Evolutionary conservation across 768 basidiomycete species (phyloP).

Genomic region (Suillus plorans): DNA sequence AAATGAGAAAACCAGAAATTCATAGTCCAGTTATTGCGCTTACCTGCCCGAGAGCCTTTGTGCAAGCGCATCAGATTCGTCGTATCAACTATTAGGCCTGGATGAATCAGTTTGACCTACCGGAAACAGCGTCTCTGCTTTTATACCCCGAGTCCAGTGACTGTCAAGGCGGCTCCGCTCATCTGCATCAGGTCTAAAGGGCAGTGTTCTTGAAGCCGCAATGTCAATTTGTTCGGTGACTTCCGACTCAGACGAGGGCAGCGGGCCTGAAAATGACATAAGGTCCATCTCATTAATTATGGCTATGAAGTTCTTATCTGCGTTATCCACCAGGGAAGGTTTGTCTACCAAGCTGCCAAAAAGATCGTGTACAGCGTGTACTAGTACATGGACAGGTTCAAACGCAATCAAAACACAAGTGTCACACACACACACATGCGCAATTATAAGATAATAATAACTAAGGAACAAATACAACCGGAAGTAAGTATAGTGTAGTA

Average conservation of each 20-base stretch:
- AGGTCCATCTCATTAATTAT: not conserved
- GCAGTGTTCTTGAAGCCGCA: too few relatives aligned
- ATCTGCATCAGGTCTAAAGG: too few relatives aligned
- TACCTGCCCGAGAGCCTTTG: not conserved
- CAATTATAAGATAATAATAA: not conserved
- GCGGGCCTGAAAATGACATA: not conserved
- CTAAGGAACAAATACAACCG: not conserved
- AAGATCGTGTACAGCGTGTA: not conserved
- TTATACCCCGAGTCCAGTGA: not conserved
- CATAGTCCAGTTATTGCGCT: not conserved
- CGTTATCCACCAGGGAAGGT: not conserved
- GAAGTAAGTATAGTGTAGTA: too few relatives aligned
- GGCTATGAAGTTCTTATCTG: not conserved
- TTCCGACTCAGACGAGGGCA: not conserved
- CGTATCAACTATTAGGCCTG: not conserved
- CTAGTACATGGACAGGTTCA: too few relatives aligned
- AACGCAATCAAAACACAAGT: too few relatives aligned
- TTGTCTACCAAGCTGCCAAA: not conserved
- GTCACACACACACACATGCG: not conserved
- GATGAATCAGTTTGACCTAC: not conserved
- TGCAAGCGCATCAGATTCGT: not conserved
- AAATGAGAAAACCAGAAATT: not conserved
- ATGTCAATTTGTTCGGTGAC: not conserved
- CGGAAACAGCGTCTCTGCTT: not conserved
- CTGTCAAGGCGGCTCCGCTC: not conserved